Conservation (phyloP, 202 grass and related monocot genomes). For the Musa balbisiana region DNA sequence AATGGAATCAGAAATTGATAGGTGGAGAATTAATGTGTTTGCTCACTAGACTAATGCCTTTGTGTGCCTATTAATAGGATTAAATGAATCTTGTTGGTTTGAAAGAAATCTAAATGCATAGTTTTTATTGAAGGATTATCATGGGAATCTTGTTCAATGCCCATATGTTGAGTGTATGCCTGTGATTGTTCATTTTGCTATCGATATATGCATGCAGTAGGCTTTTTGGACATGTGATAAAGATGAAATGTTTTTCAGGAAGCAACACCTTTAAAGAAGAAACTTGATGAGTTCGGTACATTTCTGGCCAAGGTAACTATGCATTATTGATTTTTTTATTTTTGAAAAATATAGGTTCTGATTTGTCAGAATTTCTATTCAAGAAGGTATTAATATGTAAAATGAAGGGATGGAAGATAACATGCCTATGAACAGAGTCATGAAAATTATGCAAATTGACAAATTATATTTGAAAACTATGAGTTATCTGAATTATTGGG, state of each 20-base stretch:
- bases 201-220: no score
- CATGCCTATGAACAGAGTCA: no score
- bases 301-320: slow-evolving; percentile 90
- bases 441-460: no score
- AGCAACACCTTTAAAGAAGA: slow-evolving; percentile 92
- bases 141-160: not conserved
- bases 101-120: no score
- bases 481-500: no score
- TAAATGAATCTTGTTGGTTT: no score
- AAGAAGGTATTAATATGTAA: not conserved
- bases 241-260: slow-evolving; percentile 47
- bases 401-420: no score
- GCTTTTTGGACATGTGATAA: not conserved
- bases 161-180: not conserved
- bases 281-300: slow-evolving; percentile 95
- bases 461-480: no score
- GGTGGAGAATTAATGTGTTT: not conserved
- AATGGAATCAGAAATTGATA: not conserved
- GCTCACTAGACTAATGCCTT: no score
- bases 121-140: no score
- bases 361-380: not conserved
- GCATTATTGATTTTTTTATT: slow-evolving; percentile 25
- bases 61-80: no score
- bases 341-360: slow-evolving; percentile 11
- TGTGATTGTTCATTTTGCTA: not conserved